phyloP scores from a whole-genome alignment of 768 basidiomycete species.

The Lentinula lateritia region DNA sequence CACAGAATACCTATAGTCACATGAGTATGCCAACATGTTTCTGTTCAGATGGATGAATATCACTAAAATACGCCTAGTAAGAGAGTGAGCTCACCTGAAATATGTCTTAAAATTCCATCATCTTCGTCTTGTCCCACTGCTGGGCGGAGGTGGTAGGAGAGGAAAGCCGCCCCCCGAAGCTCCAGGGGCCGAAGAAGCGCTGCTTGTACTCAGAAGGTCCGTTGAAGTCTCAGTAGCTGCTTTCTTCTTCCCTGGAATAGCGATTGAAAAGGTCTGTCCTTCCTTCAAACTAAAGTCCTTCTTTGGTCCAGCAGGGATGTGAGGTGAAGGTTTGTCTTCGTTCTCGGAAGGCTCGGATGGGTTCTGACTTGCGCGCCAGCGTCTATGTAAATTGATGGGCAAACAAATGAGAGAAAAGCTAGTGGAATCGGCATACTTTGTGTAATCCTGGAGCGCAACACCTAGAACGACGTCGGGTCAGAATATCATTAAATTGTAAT shows the following conservation, averaged over 20 bases:
- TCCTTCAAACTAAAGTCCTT: constrained; percentile 94
- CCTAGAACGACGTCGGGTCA: constrained; percentile 34
- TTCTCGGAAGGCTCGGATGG: constrained; percentile 37
- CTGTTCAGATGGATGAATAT: background rate
- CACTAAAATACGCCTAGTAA: background rate
- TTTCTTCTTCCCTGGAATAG: constrained; percentile 76
- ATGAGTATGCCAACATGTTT: background rate
- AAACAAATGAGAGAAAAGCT: background rate
- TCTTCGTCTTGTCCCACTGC: constrained; percentile 44
- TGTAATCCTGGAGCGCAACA: constrained; percentile 82
- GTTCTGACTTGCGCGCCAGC: constrained; percentile 59
- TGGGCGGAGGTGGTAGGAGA: constrained; percentile 81
- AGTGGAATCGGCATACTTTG: constrained; percentile 46
- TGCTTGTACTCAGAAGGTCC: constrained; percentile 32
- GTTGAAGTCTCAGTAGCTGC: constrained; percentile 23
- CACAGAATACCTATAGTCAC: background rate
- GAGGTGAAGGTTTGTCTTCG: constrained; percentile 50
- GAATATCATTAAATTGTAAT: constrained; percentile 8
- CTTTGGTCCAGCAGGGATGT: constrained; percentile 73
- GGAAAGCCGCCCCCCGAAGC: constrained; percentile 45
- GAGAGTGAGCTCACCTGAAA: background rate
- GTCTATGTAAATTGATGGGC: constrained; percentile 31
- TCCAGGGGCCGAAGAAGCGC: constrained; percentile 17
- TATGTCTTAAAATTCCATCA: constrained; percentile 11
- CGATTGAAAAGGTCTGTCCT: constrained; percentile 90